Conservation (phyloP, 495 filamentous ascomycete genomes). For the Xylaria longipes region DNA sequence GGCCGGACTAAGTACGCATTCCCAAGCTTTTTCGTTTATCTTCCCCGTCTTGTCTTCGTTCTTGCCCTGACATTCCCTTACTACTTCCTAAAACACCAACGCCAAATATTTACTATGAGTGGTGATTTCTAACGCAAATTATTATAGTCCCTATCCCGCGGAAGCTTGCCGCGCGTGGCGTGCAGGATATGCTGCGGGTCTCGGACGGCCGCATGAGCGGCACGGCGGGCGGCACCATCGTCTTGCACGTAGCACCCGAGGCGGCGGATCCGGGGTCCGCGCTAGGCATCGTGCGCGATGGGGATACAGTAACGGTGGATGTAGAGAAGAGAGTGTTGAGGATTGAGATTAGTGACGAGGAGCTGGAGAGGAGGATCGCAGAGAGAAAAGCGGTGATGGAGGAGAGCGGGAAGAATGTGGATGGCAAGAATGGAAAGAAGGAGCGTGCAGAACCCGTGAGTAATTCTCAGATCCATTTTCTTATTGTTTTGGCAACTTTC, state of each 20-base stretch:
- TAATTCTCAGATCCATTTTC: no score
- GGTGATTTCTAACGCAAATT: neutral
- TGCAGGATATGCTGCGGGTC: slow-evolving; percentile 69
- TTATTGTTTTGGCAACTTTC: no score
- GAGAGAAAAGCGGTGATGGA: slow-evolving; percentile 39
- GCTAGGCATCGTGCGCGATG: slow-evolving; percentile 65
- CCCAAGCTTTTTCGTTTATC: neutral
- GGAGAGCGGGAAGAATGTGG: neutral
- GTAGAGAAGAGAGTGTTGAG: slow-evolving; percentile 50
- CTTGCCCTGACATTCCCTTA: neutral
- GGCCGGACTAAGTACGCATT: slow-evolving; percentile 54
- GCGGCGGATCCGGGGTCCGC: slow-evolving; percentile 61
- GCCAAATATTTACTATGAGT: neutral
- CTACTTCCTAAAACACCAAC: neutral
- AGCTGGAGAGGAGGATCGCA: slow-evolving; percentile 50
- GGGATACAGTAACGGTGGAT: slow-evolving; percentile 64
- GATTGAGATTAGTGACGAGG: slow-evolving; percentile 56
- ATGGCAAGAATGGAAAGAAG: slow-evolving; percentile 10
- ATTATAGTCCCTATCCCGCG: slow-evolving; percentile 63
- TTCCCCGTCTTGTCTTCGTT: neutral
- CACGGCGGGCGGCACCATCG: slow-evolving; percentile 72
- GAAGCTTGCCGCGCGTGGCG: slow-evolving; percentile 63
- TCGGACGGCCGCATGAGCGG: slow-evolving; percentile 74
- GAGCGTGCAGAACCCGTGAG: slow-evolving; percentile 33
- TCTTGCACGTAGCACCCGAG: slow-evolving; percentile 70